phyloP scores from a whole-genome alignment of 2,329 filamentous ascomycete genomes.

The Setomelanomma holmii region DNA sequence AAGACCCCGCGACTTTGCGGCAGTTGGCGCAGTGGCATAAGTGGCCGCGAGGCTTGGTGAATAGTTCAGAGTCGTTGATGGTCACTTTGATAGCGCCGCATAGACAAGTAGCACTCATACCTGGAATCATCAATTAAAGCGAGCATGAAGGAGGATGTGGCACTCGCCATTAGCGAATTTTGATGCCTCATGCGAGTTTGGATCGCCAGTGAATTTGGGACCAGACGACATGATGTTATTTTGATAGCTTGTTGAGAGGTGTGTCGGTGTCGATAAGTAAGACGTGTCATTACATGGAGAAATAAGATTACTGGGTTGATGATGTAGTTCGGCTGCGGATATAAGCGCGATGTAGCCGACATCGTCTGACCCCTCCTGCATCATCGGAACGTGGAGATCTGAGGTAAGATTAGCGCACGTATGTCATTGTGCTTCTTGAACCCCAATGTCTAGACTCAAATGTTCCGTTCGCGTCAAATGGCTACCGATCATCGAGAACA shows the following conservation, averaged over 20 bases:
- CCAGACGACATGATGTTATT: not conserved
- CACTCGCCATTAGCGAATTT: conserved; percentile 38
- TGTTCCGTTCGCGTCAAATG: not conserved
- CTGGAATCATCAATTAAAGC: not conserved
- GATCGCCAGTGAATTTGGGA: conserved; percentile 44
- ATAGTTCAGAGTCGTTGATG: conserved; percentile 57
- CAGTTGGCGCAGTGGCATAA: conserved; percentile 62
- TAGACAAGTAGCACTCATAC: conserved; percentile 53
- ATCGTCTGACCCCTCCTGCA: not conserved
- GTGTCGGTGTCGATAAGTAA: not conserved
- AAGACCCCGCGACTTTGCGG: conserved; percentile 57
- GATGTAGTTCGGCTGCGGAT: not conserved
- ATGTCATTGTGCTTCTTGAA: not conserved
- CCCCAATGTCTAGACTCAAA: not conserved
- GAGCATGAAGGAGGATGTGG: not conserved
- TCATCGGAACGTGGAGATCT: not conserved
- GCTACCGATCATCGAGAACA: not conserved
- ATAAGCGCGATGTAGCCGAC: not conserved
- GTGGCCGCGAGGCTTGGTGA: conserved; percentile 50
- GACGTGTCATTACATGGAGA: no score
- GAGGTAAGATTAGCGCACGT: not conserved
- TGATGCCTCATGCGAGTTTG: conserved; percentile 45
- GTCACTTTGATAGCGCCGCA: conserved; percentile 58
- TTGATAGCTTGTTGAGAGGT: not conserved
- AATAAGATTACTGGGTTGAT: not conserved